Evolutionary conservation across 73 alveolate species (phyloP), one percentile per base, ranked within the genome.

Genomic region (Tetrahymena borealis): DNA sequence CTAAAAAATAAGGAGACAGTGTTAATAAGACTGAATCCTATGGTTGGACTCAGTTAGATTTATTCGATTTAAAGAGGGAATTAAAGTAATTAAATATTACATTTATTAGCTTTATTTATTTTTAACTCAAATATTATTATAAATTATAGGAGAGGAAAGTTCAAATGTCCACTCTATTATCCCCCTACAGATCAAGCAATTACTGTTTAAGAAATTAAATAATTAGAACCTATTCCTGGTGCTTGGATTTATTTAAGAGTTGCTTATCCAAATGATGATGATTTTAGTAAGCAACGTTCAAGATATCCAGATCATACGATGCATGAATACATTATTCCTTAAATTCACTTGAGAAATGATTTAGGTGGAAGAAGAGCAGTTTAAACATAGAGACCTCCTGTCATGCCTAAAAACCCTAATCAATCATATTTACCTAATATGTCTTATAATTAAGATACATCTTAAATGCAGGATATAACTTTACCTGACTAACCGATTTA

Each of bases 261-360:
- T 20, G 91, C 95, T 0, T 93, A 93, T 93, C 95, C 95, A 32
- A 93, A 93, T 40, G 95, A 93, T 85, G 95, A 93, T 79, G 95
- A 93, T 85, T 93, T 93, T 79, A 92, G 93, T 38, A 79, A 93
- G 79, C 77, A 79, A 8, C 90, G 95, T 18, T 93, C 95, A 0
- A 93, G 90, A 39, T 93, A 93, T 93, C 95, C 95, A 24, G 95
- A 93, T 32, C 91, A 93, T 13, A 93, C 95, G n/a, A 92, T 92
- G 15, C 90, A 79, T 91, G 95, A 93, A 79, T 93, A 93, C 33
- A 93, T 79, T 38, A 93, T 93, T 1, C 95, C 95, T 13, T 41
- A 93, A 32, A 93, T 93, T 32, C 95, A 93, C 91, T 93, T 93
- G 24, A 79, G 95, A 93, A 78, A 92, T 35, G 77, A 79, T 32